phyloP scores from a whole-genome alignment of 257 asterid species.

The Nicotiana obtusifolia region DNA sequence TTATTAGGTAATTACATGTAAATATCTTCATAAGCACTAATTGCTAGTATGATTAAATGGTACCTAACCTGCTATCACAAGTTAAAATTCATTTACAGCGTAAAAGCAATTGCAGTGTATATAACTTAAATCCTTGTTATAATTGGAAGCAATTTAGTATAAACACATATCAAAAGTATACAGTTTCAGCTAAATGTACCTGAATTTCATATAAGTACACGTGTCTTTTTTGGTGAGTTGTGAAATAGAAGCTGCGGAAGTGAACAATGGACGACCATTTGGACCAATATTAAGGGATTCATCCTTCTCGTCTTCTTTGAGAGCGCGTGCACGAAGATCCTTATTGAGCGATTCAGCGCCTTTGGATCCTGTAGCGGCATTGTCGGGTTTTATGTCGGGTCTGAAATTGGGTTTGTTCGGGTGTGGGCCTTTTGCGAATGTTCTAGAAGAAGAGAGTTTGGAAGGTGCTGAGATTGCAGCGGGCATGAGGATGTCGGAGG shows the following conservation, averaged over 20 bases:
- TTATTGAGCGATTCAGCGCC: constrained; percentile 39
- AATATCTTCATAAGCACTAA: too few relatives aligned
- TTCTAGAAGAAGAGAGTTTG: constrained; percentile 33
- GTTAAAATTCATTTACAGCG: too few relatives aligned
- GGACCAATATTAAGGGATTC: constrained; percentile 75
- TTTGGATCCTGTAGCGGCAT: constrained; percentile 18
- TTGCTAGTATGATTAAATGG: too few relatives aligned
- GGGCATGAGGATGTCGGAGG: neutral
- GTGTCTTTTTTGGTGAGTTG: constrained; percentile 45
- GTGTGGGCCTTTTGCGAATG: constrained; percentile 41
- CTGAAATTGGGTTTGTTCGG: constrained; percentile 29
- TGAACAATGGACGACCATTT: constrained; percentile 74
- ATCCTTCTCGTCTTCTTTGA: constrained; percentile 63
- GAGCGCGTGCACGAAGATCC: constrained; percentile 61
- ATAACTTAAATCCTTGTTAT: too few relatives aligned
- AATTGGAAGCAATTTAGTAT: neutral
- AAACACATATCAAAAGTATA: neutral
- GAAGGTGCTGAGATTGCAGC: constrained; percentile 25
- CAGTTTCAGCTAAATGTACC: constrained; percentile 30
- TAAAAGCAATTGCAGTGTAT: too few relatives aligned
- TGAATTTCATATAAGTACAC: constrained; percentile 63
- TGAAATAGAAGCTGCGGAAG: constrained; percentile 47
- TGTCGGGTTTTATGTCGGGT: constrained; percentile 31
- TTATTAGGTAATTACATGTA: too few relatives aligned
- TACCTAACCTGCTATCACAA: too few relatives aligned